A percentile compares a stretch with the other conserved stretches of the same genome.
Conservation (phyloP, 257 asterid species). For the Solanum phureja region DNA sequence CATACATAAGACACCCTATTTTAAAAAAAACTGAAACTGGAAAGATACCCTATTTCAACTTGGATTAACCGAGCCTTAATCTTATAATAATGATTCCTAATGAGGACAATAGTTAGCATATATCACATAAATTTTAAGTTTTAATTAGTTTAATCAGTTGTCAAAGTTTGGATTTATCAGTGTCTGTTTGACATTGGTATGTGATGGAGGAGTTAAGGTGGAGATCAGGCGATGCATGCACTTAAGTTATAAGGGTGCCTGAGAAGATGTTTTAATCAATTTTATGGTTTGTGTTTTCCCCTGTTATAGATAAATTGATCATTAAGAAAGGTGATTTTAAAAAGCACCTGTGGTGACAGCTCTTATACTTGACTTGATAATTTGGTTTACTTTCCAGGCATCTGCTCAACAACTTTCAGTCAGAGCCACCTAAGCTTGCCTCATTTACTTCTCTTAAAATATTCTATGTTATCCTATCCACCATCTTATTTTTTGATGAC, state of each 20-base stretch:
- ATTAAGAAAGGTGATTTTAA: background rate
- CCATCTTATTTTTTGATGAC: background rate
- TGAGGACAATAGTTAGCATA: background rate
- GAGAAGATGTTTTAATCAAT: background rate
- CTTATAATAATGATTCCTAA: background rate
- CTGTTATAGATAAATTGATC: background rate
- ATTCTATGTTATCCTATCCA: background rate
- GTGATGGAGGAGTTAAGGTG: background rate
- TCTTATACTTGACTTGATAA: background rate
- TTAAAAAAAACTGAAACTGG: background rate
- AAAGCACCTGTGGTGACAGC: background rate
- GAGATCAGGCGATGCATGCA: background rate
- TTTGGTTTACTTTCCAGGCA: background rate
- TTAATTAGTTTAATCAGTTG: background rate
- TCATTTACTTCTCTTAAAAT: background rate
- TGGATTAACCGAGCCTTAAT: background rate
- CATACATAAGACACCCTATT: background rate
- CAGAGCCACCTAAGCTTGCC: background rate
- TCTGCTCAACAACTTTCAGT: background rate
- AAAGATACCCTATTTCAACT: background rate
- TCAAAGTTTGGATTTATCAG: background rate
- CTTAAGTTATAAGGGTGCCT: background rate
- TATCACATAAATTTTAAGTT: background rate
- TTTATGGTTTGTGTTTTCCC: background rate
- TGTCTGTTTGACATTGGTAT: background rate